These are phyloP conservation scores for Acanthamoeba lenticulata DNA, from an alignment of 208 protist species.

Conservation along the genomic window DNA sequence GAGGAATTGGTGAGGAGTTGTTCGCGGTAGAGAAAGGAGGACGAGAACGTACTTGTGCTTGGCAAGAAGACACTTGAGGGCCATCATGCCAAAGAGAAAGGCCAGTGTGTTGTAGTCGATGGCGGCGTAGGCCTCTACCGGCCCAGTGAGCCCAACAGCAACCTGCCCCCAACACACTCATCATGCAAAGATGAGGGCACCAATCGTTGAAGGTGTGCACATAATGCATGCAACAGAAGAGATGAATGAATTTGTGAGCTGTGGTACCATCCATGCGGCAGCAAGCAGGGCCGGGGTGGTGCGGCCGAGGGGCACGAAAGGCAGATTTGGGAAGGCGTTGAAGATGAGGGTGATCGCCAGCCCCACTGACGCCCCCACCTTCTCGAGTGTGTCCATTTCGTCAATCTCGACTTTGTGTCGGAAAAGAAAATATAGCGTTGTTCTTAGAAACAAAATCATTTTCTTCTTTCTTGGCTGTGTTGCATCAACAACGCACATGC, in stretches of 20 bases:
- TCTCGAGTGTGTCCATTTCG: not conserved
- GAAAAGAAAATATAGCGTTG: not conserved
- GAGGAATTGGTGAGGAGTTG: not conserved
- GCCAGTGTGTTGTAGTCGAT: slow-evolving; percentile 28
- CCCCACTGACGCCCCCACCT: slow-evolving; percentile 10
- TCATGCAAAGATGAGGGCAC: not conserved
- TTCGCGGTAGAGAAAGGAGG: not conserved
- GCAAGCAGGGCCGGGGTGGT: not conserved
- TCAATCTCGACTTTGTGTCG: not conserved
- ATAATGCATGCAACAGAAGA: not conserved
- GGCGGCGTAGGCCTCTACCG: not conserved
- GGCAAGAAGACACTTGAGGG: slow-evolving; percentile 6
- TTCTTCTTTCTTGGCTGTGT: no score
- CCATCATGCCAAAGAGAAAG: slow-evolving; percentile 46
- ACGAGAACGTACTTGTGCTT: not conserved
- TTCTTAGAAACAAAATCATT: no score
- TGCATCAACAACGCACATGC: no score
- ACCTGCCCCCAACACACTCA: not conserved
- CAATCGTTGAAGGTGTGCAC: not conserved
- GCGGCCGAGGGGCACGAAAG: not conserved
- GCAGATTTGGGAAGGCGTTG: not conserved
- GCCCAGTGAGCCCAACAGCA: not conserved
- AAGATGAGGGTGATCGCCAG: slow-evolving; percentile 14
- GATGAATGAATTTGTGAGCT: not conserved
- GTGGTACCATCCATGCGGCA: not conserved